Evolutionary conservation across 257 asterid species (phyloP).

Genomic region (Capsicum rhomboideum): DNA sequence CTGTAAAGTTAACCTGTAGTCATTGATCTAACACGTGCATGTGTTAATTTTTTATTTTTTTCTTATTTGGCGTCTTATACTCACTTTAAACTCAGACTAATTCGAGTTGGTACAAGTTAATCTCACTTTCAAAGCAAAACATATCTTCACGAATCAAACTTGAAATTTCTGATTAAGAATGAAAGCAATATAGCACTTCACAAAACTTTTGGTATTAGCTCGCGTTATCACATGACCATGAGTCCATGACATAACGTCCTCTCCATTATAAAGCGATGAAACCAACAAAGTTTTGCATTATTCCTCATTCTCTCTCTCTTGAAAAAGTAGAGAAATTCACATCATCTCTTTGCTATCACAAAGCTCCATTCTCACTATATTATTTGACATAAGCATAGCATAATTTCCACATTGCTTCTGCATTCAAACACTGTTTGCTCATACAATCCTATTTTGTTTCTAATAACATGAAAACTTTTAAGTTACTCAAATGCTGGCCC

Average conservation of each 20-base stretch:
- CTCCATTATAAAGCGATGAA: neutral
- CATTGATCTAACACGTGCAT: no score
- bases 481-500: conserved; percentile 24
- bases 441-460: neutral
- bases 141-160: no score
- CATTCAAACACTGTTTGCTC: neutral
- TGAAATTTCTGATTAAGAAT: neutral
- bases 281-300: neutral
- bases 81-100: no score
- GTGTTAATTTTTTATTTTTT: no score
- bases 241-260: neutral
- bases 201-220: neutral
- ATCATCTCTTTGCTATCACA: neutral
- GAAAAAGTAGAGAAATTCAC: neutral
- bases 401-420: neutral
- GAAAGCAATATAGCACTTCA: neutral
- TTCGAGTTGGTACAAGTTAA: no score
- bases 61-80: no score
- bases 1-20: no score
- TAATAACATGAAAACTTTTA: conserved; percentile 42
- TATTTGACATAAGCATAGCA: neutral
- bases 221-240: neutral
- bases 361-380: neutral
- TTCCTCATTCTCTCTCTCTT: neutral
- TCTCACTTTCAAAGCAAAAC: no score